phyloP scores from a whole-genome alignment of 225 moss, liverwort and hornwort genomes.

The Marchantia polymorpha region DNA sequence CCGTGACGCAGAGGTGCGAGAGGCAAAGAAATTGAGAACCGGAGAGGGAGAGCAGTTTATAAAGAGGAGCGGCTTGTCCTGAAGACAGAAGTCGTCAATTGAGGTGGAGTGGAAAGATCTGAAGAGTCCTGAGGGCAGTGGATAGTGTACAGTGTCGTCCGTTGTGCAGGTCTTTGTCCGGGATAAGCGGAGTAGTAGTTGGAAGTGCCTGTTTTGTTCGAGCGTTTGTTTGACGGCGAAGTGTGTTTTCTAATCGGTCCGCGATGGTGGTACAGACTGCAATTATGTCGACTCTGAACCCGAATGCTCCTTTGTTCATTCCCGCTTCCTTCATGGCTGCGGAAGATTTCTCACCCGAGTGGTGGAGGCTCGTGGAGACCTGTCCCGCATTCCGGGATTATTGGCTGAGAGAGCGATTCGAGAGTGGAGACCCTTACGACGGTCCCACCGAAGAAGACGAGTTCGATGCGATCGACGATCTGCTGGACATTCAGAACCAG shows the following conservation, averaged over 20 bases:
- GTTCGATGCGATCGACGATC: conserved; percentile 33
- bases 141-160: not conserved
- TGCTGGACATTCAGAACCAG: conserved; percentile 27
- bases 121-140: conserved; percentile 7
- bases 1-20: not conserved
- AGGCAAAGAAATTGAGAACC: not conserved
- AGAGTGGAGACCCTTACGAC: conserved; percentile 19
- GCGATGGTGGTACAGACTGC: conserved; percentile 30
- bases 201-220: not conserved
- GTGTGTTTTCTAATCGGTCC: not conserved
- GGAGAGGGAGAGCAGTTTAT: not conserved
- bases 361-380: conserved; percentile 49
- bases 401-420: conserved; percentile 45
- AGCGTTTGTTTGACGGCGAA: not conserved
- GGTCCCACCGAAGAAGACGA: conserved; percentile 18
- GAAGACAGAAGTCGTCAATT: not conserved
- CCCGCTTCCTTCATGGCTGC: conserved; percentile 44
- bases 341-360: conserved; percentile 58
- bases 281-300: conserved; percentile 45
- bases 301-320: conserved; percentile 51
- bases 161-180: not conserved
- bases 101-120: conserved; percentile 7
- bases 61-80: not conserved
- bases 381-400: conserved; percentile 52
- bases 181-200: conserved; percentile 10